Base-by-base conservation (phyloP, 306 rosid species). In the Ormosia emarginata region DNA sequence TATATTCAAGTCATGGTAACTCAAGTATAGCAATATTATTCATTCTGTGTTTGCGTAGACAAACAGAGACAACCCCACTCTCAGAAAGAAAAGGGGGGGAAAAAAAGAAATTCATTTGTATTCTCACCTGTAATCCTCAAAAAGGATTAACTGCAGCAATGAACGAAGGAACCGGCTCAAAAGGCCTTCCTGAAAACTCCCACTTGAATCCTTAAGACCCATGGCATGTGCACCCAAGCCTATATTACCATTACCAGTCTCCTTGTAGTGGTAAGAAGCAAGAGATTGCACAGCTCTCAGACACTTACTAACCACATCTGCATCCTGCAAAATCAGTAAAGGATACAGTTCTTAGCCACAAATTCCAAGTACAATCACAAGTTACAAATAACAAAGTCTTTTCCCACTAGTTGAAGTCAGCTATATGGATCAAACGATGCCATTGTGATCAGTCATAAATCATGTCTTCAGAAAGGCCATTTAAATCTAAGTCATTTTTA, bases 111-210 rank as follows among this genome's bases (percentile, higher is more conserved):
- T 24, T 24, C 12, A 63, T 65, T 73, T 53, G 69, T 37, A 70
- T n/a, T 64, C 79, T 81, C 61, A 93, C 99, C 97, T 93, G 86
- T 92, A 95, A 78, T 95, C 98, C 83, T 90, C 99, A 71, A 93
- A 93, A 85, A 93, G 95, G 64, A 95, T 93, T 52, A 95, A 86
- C 86, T 90, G 95, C 87, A 95, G 86, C 43, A 95, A 86, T 24
- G 99, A 89, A 14, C 90, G 97, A 56, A 95, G 94, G 84, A 93
- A 95, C 41, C 78, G 89, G 81, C 98, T 86, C 88, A 95, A 87
- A 75, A 93, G 83, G 75, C 98, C 95, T 90, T 93, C 97, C 85
- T 82, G 97, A 75, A 77, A 58, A 86, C 81, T 89, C 87, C 92
- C 94, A 80, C 82, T 81, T 29, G 85, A 87, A 84, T 89, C 92